Evolutionary conservation across 257 asterid genomes (phyloP), one percentile per base, ranked within the genome.

Genomic region (Cinchona pubescens): DNA sequence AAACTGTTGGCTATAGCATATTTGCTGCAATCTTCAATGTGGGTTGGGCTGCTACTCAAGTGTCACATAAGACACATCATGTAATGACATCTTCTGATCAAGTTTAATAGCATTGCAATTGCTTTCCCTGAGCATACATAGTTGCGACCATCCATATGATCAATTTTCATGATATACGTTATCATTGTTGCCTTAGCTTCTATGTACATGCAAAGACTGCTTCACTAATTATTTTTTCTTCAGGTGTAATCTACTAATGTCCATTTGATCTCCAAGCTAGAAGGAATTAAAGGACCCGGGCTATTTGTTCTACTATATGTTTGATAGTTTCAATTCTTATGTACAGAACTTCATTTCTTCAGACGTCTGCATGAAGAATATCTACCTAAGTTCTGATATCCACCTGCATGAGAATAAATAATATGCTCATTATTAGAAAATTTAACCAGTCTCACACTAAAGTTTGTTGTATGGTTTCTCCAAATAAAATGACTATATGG

Each of bases 1-100:
- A 76, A 75, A 94, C 96, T 71, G 79, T 90, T 78, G 85, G 94
- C 59, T 94, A 91, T 80, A 87, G 96, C 82, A 64, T 85, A 75
- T 94, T 94, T 71, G 97, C 97, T 45, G 97, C 97, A 67, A 73
- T 91, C 79, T 93, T 91, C 86, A 91, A 91, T 73, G 70, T 93
- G 7, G 98, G 98, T 63, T 91, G 98, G 98, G 98, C 98, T 67
- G 97, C 97, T 73, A 90, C 98, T 76, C 97, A 93, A 89, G 97
- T 93, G 43, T 91, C 98, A 18, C 98, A 93, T 87, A n/a, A n/a
- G n/a, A n/a, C n/a, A n/a, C n/a, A n/a, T n/a, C n/a, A 91, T 93
- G 98, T 93, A 90, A 81, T 75, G 55, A 40, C 75, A 75, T 74
- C 58, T 64, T 62, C 75, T 53, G 51, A 35, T 35, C 37, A 2